Evolutionary conservation across 192 early-diverging fungal species (phyloP).

Genomic region (Mortierella antarctica): DNA sequence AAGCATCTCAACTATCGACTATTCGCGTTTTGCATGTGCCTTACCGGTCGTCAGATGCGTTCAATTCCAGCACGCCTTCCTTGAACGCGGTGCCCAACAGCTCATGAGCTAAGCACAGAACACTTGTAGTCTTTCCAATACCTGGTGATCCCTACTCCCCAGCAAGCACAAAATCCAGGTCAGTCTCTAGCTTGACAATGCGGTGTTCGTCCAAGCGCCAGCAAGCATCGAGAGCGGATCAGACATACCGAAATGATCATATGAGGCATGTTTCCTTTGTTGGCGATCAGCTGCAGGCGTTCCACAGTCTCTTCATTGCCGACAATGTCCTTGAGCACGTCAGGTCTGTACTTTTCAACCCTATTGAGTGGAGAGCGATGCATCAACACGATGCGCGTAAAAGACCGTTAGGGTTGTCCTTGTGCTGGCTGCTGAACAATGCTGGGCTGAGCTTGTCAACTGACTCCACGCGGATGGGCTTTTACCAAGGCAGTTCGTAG

Average conservation of each 20-base stretch:
- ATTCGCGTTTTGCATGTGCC: neutral
- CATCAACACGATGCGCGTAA: constrained; percentile 60
- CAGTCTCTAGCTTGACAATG: too few relatives aligned
- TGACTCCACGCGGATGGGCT: neutral
- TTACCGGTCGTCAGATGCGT: constrained; percentile 98
- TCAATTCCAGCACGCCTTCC: constrained; percentile 96
- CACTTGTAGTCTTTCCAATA: constrained; percentile 98
- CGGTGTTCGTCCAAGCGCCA: neutral
- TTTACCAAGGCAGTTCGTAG: constrained; percentile 65
- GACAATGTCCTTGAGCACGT: constrained; percentile 87
- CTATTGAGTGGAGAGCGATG: constrained; percentile 27
- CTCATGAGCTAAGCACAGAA: constrained; percentile 91
- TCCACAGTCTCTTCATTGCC: constrained; percentile 94
- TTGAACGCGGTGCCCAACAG: constrained; percentile 87
- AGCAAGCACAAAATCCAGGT: neutral
- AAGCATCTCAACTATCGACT: neutral
- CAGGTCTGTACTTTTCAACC: constrained; percentile 97
- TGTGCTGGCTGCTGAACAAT: too few relatives aligned
- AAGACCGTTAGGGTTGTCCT: neutral
- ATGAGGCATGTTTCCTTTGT: constrained; percentile 96
- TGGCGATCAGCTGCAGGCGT: constrained; percentile 85
- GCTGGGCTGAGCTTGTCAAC: too few relatives aligned
- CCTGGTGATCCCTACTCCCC: constrained; percentile 84
- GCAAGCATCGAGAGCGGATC: neutral
- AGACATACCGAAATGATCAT: constrained; percentile 84